These are phyloP conservation scores for Penicillium sp. DNA, from an alignment of 2,329 filamentous ascomycete genomes.

Conservation along the genomic window DNA sequence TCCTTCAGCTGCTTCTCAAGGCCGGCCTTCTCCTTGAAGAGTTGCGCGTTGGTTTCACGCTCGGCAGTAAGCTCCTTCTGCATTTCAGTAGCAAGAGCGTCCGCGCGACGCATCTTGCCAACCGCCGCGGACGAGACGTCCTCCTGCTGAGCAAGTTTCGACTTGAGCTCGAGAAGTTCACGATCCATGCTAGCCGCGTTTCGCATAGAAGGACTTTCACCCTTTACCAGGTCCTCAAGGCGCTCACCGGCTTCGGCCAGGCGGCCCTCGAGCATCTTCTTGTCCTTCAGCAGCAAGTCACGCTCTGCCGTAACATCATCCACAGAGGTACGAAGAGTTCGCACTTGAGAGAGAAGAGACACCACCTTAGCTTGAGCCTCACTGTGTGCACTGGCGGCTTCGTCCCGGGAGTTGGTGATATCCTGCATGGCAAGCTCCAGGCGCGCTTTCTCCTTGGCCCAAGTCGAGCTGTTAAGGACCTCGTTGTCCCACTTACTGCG, in stretches of 20 bases:
- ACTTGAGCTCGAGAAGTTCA: conserved; percentile 86
- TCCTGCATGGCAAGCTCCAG: conserved; percentile 88
- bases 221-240: conserved; percentile 82
- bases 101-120: conserved; percentile 94
- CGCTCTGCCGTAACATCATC: conserved; percentile 86
- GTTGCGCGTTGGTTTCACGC: conserved; percentile 75
- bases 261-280: conserved; percentile 81
- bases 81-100: conserved; percentile 82
- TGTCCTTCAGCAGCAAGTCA: conserved; percentile 82
- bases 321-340: conserved; percentile 76
- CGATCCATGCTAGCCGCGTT: conserved; percentile 87
- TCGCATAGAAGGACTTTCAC: conserved; percentile 83
- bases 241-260: conserved; percentile 83
- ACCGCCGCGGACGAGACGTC: conserved; percentile 89
- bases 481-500: conserved; percentile 98
- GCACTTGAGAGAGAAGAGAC: conserved; percentile 83
- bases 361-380: conserved; percentile 94
- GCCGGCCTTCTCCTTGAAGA: conserved; percentile 86
- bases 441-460: conserved; percentile 95
- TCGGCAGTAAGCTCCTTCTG: conserved; percentile 90
- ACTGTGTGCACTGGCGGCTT: conserved; percentile 89
- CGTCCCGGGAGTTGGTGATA: conserved; percentile 86
- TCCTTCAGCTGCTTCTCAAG: conserved; percentile 91
- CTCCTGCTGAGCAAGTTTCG: conserved; percentile 85
- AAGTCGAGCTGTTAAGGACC: conserved; percentile 94